Base-by-base conservation (phyloP, 805 yeast species). In the Candida vaughaniae region DNA sequence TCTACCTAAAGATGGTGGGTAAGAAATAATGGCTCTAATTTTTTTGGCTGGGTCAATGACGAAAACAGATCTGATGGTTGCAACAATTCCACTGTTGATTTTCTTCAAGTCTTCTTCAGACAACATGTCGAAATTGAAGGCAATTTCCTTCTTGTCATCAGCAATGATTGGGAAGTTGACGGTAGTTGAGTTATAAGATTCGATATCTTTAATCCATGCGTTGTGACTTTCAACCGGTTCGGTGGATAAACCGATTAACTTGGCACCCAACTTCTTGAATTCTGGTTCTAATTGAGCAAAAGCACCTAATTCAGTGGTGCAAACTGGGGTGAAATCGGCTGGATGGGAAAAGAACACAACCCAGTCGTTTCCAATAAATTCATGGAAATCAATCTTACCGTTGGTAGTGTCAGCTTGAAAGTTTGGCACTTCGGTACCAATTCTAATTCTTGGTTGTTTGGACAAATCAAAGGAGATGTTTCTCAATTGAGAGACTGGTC, bases 271-370 rank as follows among this genome's bases (percentile, higher is more conserved):
- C 57, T 75, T 73, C 49, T 68, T 69, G 54, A 82, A 82, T 56
- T 82, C 87, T 10, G 84, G 83, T 55, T 80, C 78, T 54, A 82
- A 66, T 54, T 77, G 75, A 46, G 87, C 82, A 53, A 82, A 81
- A 6, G 87, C 88, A 45, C 88, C 88, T 42, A 82, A 68, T 60
- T 82, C 89, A 35, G 89, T 82, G 46, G 88, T 82, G 59, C 89
- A 82, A 32, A 82, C 85, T 23, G 89, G 89, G 15, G 89, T 82
- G 69, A 78, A 82, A 57, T 82, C 88, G 47, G 80, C 87, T 38
- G 89, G 89, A 56, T 82, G 88, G 22, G 85, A 78, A 64, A 82
- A 82, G 45, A 82, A 70, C 27, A 82, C 77, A 31, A 70, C 72
- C 88, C 89, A 82, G 39, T 70, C 62, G 53, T 71, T 69, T 23